phyloP scores from a whole-genome alignment of 2,329 filamentous ascomycete genomes.

The Cytospora schulzeri region DNA sequence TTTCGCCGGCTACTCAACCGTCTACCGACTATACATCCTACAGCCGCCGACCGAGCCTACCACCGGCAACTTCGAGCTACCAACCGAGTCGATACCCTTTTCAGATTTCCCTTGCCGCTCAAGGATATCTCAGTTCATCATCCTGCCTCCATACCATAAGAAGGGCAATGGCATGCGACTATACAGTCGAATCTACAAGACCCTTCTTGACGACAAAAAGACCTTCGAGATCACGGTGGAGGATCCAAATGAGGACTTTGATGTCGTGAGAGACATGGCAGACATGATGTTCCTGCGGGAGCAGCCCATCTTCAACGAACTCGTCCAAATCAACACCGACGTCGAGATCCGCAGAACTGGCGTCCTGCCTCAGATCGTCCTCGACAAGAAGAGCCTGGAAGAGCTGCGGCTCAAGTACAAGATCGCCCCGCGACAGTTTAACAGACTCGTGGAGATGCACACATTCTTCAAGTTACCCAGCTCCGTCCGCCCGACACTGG shows the following conservation, averaged over 20 bases:
- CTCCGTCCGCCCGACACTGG: conserved; percentile 54
- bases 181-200: conserved; percentile 76
- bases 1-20: conserved; percentile 86
- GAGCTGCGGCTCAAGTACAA: conserved; percentile 64
- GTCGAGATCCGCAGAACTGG: conserved; percentile 53
- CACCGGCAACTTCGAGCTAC: conserved; percentile 41
- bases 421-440: conserved; percentile 77
- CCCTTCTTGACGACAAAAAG: conserved; percentile 66
- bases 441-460: conserved; percentile 74
- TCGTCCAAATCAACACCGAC: conserved; percentile 55
- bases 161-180: conserved; percentile 78
- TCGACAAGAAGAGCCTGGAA: conserved; percentile 60
- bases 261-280: conserved; percentile 74
- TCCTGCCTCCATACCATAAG: conserved; percentile 84
- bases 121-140: conserved; percentile 89
- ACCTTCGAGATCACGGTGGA: conserved; percentile 88
- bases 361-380: conserved; percentile 52
- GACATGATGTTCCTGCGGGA: conserved; percentile 68
- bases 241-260: conserved; percentile 86
- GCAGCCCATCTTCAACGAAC: conserved; percentile 57
- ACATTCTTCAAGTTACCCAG: conserved; percentile 62
- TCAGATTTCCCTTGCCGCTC: conserved; percentile 72
- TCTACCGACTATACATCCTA: conserved; percentile 81
- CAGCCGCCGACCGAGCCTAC: conserved; percentile 40
- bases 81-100: conserved; percentile 42